A percentile compares a stretch with the other conserved stretches of the same genome.
Conservation (phyloP, 1,139 yeast genomes). For the Scheffersomyces illinoinensis region DNA sequence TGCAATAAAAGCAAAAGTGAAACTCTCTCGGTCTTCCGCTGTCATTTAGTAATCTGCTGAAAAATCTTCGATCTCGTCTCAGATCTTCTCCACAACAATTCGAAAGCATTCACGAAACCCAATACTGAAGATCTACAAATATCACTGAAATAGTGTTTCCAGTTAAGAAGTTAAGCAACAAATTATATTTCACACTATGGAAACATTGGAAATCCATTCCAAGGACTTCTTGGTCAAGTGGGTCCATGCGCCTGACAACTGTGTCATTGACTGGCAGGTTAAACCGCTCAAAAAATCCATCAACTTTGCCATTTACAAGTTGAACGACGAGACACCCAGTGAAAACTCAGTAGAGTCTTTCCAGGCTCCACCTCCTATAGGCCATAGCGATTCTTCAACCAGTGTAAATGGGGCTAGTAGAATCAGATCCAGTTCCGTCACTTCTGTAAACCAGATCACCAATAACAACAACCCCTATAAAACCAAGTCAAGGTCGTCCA, state of each 20-base stretch:
- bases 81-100: neutral
- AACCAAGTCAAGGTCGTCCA: slow-evolving; percentile 37
- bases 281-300: slow-evolving; percentile 86
- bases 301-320: slow-evolving; percentile 59
- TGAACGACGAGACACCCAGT: slow-evolving; percentile 26
- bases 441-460: slow-evolving; percentile 40
- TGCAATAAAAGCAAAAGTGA: neutral
- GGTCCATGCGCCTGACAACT: slow-evolving; percentile 74
- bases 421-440: slow-evolving; percentile 34
- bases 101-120: neutral
- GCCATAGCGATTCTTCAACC: neutral
- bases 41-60: neutral
- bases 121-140: too few species aligned
- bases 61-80: neutral
- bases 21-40: neutral
- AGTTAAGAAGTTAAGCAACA: neutral
- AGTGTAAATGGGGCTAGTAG: slow-evolving; percentile 9
- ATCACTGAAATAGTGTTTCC: too few species aligned
- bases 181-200: slow-evolving; percentile 45
- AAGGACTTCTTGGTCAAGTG: slow-evolving; percentile 88
- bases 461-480: slow-evolving; percentile 27
- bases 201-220: slow-evolving; percentile 85
- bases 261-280: slow-evolving; percentile 73
- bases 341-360: slow-evolving; percentile 2
- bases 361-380: slow-evolving; percentile 2